A percentile compares a stretch with the other conserved stretches of the same genome.
These are phyloP conservation scores for Phytophthora hybrid DNA, from an alignment of 352 stramenopile genomes.

Conservation along the genomic window DNA sequence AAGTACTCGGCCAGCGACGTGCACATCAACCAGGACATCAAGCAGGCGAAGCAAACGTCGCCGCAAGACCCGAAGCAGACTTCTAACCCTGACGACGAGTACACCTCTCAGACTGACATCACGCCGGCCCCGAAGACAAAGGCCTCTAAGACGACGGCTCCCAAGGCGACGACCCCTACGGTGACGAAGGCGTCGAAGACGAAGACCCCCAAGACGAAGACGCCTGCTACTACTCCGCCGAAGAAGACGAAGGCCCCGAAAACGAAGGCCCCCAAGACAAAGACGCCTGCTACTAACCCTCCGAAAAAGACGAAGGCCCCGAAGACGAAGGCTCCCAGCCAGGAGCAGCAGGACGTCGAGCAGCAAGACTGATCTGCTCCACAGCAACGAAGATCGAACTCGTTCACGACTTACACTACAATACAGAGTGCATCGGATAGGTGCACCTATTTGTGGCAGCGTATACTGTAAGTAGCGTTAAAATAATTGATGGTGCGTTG, in stretches of 20 bases:
- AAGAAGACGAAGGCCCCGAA: too few relatives aligned
- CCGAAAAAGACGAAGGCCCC: too few relatives aligned
- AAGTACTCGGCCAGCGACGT: conserved; percentile 32
- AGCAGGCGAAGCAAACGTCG: neutral
- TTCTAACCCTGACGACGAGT: neutral
- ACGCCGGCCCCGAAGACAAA: neutral
- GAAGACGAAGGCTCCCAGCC: too few relatives aligned
- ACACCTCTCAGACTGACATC: neutral
- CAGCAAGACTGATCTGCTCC: too few relatives aligned
- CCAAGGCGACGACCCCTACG: neutral
- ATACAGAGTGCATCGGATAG: too few relatives aligned
- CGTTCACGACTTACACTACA: too few relatives aligned
- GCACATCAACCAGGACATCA: conserved; percentile 32
- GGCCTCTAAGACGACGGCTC: conserved; percentile 3
- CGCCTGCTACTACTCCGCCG: neutral
- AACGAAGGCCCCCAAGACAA: neutral
- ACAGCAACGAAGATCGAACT: too few relatives aligned
- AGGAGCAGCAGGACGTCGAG: too few relatives aligned
- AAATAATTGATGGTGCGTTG: too few relatives aligned
- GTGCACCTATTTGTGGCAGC: too few relatives aligned
- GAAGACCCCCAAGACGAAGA: conserved; percentile 1
- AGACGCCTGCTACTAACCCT: too few relatives aligned
- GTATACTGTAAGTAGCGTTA: too few relatives aligned
- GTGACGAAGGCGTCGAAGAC: neutral
- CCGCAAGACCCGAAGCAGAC: neutral